Evolutionary conservation across 202 grass and related monocot species (phyloP), one percentile per base, ranked within the genome.

Genomic region (Setaria italica): DNA sequence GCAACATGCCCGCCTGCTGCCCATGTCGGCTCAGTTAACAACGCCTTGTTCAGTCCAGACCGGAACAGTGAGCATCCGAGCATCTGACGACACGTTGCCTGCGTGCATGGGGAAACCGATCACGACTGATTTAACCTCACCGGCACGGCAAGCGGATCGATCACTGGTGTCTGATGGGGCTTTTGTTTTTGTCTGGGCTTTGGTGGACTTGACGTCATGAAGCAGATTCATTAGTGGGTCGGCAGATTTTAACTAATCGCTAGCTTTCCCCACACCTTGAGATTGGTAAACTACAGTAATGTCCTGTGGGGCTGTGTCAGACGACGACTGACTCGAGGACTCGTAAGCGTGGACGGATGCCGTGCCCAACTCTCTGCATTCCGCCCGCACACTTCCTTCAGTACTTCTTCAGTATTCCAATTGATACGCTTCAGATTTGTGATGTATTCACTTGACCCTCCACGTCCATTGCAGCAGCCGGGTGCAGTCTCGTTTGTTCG

Each of bases 341-440:
- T 60, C 5, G 80, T 30, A 21, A 46, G 71, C 80, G 80, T 83
- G 64, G 65, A 78, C 86, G 35, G 56, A 7, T 83, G 86, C 80
- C 80, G 80, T 82, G 79, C 11, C 3, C 65, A 67, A 39, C 39
- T 41, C 33, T 41, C 50, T 46, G 43, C 43, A 7, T 7, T 1
- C 8, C 1, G 43, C 1, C 43, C 43, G 43, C 43, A 46, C 5
- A 43, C 2, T 46, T 41, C n/a, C n/a, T n/a, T n/a, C n/a, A n/a
- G n/a, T n/a, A n/a, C n/a, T n/a, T 6, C 39, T 41, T 41, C 39
- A 41, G 39, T 41, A 25, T 94, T 39, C 37, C 34, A 35, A 35
- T 2, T 35, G 34, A 35, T 35, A 35, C 34, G 34, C 34, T 35
- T 35, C 34, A 3, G 34, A 35, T 1, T 3, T 35, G 34, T 35